A percentile compares a stretch with the other conserved stretches of the same genome.
These are phyloP conservation scores for Pyracantha coccinea DNA, from an alignment of 331 rosid genomes.

Conservation along the genomic window DNA sequence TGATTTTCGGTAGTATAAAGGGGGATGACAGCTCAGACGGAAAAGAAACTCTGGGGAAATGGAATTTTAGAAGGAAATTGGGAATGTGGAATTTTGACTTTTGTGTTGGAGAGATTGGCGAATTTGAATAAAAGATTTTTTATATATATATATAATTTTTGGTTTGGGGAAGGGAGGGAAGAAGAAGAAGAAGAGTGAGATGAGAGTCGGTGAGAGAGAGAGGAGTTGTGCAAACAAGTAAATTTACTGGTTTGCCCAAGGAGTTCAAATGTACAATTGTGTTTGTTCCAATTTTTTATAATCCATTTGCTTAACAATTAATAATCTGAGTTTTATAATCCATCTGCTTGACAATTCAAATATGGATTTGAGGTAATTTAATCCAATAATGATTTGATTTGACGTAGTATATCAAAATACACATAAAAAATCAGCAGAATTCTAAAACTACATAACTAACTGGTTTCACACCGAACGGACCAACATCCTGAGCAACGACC, in stretches of 20 bases:
- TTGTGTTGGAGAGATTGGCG: not conserved
- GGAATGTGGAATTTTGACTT: not conserved
- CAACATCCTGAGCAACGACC: too few species aligned
- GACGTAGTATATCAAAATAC: too few species aligned
- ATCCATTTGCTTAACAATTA: too few species aligned
- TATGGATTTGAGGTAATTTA: too few species aligned
- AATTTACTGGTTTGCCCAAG: not conserved
- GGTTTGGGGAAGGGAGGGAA: constrained; percentile 4
- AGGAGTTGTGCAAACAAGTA: not conserved
- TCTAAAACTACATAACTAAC: too few species aligned
- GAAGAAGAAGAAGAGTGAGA: not conserved
- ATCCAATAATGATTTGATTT: too few species aligned
- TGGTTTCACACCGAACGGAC: too few species aligned
- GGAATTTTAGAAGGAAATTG: constrained; percentile 6
- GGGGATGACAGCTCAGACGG: constrained; percentile 5
- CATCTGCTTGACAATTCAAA: too few species aligned
- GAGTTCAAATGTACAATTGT: not conserved
- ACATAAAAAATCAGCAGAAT: too few species aligned
- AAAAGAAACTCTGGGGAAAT: not conserved
- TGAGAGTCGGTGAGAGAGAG: not conserved
- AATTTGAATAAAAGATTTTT: not conserved
- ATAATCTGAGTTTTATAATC: too few species aligned
- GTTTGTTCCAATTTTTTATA: not conserved
- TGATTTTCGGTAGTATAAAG: not conserved
- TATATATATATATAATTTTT: not conserved